Conservation (phyloP, 192 early-diverging fungal genomes). For the Coemansia sp. region DNA sequence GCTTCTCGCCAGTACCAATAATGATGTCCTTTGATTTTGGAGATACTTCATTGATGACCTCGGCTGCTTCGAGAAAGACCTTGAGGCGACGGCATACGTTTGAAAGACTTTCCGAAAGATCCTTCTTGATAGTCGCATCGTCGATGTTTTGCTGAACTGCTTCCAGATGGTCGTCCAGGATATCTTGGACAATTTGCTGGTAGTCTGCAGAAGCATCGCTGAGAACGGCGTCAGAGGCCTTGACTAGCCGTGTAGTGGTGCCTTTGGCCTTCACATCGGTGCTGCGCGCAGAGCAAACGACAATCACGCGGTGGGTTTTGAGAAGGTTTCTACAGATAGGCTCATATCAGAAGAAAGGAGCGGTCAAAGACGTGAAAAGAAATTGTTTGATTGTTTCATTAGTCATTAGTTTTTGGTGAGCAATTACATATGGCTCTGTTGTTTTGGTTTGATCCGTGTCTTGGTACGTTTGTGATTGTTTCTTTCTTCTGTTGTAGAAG, state of each 20-base stretch:
- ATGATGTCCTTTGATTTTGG: conserved; percentile 95
- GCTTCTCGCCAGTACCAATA: conserved; percentile 90
- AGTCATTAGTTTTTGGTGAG: conserved; percentile 7
- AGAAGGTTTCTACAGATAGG: conserved; percentile 59
- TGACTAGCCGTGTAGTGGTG: conserved; percentile 76
- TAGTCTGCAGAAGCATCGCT: conserved; percentile 49
- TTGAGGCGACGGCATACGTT: conserved; percentile 77
- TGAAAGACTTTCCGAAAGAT: conserved; percentile 64
- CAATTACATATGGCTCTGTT: background rate
- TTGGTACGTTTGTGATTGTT: background rate
- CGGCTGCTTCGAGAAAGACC: conserved; percentile 88
- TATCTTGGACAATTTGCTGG: conserved; percentile 77
- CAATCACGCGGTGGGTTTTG: conserved; percentile 73
- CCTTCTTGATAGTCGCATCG: conserved; percentile 53
- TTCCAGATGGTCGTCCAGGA: conserved; percentile 78
- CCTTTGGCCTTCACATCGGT: conserved; percentile 84
- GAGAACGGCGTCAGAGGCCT: conserved; percentile 51
- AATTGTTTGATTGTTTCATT: background rate
- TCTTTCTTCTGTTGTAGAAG: background rate
- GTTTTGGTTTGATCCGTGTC: background rate
- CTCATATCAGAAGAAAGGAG: background rate
- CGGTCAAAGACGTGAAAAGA: background rate
- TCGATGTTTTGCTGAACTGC: conserved; percentile 62
- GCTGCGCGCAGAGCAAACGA: conserved; percentile 97
- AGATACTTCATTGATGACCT: conserved; percentile 96